Base-by-base conservation (phyloP, 768 basidiomycete genomes). In the Gelatoporia subvermispora region DNA sequence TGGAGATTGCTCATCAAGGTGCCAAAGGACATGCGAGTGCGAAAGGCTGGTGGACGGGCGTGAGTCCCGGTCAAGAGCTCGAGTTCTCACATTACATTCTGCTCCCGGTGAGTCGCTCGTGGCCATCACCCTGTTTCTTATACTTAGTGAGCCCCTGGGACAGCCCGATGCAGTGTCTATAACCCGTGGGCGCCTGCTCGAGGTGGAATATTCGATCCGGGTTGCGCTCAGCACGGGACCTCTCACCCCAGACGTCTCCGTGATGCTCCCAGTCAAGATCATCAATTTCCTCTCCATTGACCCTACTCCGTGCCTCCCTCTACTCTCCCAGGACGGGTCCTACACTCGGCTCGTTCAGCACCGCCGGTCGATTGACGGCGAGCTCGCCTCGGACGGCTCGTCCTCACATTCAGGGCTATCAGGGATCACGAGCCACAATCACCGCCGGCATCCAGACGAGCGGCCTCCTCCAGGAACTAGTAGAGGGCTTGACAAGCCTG, bases 21-120 rank as follows among this genome's bases (percentile, higher is more conserved):
- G 66, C 79, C 7, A 76, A 77, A 52, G 86, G 87, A 2, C 76
- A 81, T 60, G 87, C 85, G 9, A 91, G 86, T 36, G 86, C 82
- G 20, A 84, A 82, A 58, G 93, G 92, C 1, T 95, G 90, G 87
- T 95, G 93, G 92, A 74, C 80, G 4, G 93, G 93, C 8, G 81
- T 94, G 5, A 66, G 71, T 13, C 70, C 85, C 3, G 79, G 81
- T 2, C 79, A 84, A 52, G 70, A 72, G 4, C 67, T 73, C 8
- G 73, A 80, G 17, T 89, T 92, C 64, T 74, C 76, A 15, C 84
- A 90, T 59, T 80, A 75, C 45, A 73, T 96, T 7, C 60, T 78
- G 8, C 59, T 94, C 36, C 92, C 93, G 22, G 93, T 93, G 60
- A 68, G 85, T 69, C 15, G 38, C n/a, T 21, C 35, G 16, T 15